Conservation (phyloP, 2,329 filamentous ascomycete genomes). For the Colletotrichum liaoningense region DNA sequence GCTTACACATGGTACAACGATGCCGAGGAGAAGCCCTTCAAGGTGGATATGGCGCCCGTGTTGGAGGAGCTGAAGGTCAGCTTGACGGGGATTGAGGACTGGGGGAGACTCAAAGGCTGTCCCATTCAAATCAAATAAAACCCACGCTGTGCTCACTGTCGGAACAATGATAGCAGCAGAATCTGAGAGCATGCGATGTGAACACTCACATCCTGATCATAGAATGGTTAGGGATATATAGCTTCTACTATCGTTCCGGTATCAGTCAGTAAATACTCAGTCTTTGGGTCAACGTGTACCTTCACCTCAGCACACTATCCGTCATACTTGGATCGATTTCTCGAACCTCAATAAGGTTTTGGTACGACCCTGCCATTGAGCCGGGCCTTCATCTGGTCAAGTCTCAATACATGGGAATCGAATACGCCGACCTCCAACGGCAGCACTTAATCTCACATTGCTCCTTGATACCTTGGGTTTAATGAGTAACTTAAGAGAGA, state of each 20-base stretch:
- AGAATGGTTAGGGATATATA: too few relatives aligned
- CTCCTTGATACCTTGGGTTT: background rate
- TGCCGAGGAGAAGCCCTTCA: constrained; percentile 49
- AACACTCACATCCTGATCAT: too few relatives aligned
- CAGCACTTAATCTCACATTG: background rate
- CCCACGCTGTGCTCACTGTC: background rate
- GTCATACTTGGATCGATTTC: too few relatives aligned
- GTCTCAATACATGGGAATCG: too few relatives aligned
- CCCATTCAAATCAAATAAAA: background rate
- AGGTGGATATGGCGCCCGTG: constrained; percentile 49
- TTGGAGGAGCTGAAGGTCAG: constrained; percentile 44
- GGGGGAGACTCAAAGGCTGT: background rate
- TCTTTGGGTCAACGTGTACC: too few relatives aligned
- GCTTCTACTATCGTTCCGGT: too few relatives aligned
- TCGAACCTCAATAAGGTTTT: too few relatives aligned
- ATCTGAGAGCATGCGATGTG: too few relatives aligned
- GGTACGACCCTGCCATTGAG: too few relatives aligned
- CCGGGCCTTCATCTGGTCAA: too few relatives aligned
- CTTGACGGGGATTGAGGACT: background rate
- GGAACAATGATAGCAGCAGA: background rate
- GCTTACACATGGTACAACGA: constrained; percentile 55
- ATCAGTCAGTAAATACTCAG: too few relatives aligned
- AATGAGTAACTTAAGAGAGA: background rate
- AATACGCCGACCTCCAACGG: background rate
- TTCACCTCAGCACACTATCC: too few relatives aligned